Evolutionary conservation across 805 yeast species (phyloP).

Genomic region (Candida boleticola): DNA sequence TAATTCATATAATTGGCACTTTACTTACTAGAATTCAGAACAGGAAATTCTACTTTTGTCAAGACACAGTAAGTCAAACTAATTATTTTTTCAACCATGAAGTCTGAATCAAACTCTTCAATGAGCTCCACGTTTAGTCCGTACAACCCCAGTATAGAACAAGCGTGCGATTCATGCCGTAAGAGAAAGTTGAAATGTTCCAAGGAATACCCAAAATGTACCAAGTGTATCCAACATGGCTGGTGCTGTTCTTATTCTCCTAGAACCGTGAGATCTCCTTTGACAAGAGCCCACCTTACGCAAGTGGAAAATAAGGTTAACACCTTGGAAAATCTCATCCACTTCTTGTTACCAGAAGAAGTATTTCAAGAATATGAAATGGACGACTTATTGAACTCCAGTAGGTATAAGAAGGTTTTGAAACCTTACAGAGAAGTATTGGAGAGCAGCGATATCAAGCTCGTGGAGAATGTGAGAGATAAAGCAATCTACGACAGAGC

Average conservation of each 20-base stretch:
- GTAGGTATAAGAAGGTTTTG: conserved; percentile 2
- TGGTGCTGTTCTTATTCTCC: conserved; percentile 84
- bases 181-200: conserved; percentile 78
- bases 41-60: too few relatives aligned
- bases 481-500: not conserved
- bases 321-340: conserved; percentile 28
- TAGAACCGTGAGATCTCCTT: conserved; percentile 70
- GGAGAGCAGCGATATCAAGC: conserved; percentile 1
- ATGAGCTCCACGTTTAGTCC: not conserved
- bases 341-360: conserved; percentile 27
- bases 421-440: conserved; percentile 4
- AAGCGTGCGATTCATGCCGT: conserved; percentile 82
- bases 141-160: conserved; percentile 36
- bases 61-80: too few relatives aligned
- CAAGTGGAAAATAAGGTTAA: conserved; percentile 56
- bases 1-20: too few relatives aligned
- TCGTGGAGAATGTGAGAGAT: conserved; percentile 1
- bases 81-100: too few relatives aligned
- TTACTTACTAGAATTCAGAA: too few relatives aligned
- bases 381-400: conserved; percentile 13
- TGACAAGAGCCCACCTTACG: conserved; percentile 78
- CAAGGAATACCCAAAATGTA: conserved; percentile 72
- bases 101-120: not conserved
- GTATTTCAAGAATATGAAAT: conserved; percentile 14
- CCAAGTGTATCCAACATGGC: conserved; percentile 66